These are phyloP conservation scores for Rosa hybrid DNA, from an alignment of 331 rosid species.

Conservation along the genomic window DNA sequence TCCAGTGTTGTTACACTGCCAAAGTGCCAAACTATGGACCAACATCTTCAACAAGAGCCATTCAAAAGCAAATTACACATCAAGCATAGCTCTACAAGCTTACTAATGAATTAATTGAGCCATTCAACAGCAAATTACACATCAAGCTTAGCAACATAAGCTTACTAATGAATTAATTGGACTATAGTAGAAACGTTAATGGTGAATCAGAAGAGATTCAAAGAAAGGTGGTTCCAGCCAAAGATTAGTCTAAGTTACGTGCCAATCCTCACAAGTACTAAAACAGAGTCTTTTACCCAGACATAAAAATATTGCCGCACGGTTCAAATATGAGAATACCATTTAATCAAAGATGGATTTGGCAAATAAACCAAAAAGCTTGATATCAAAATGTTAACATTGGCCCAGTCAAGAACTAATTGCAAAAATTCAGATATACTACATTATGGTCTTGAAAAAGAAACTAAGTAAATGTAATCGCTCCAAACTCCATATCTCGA, in stretches of 20 bases:
- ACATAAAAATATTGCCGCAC: not conserved
- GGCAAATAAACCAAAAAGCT: not conserved
- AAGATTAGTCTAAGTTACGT: not conserved
- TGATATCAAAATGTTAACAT: not conserved
- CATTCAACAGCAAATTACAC: not conserved
- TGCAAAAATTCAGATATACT: not conserved
- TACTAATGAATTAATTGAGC: not conserved
- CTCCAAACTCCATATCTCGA: conserved; percentile 15
- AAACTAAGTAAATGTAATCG: not conserved
- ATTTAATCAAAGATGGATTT: not conserved
- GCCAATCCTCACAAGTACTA: not conserved
- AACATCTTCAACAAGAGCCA: not conserved
- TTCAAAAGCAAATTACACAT: too few relatives aligned
- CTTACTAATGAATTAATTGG: too few relatives aligned
- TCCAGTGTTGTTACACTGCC: too few relatives aligned
- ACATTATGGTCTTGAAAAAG: conserved; percentile 2
- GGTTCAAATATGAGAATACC: not conserved
- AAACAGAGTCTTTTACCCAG: not conserved
- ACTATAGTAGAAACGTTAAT: too few relatives aligned
- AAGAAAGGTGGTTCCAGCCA: not conserved
- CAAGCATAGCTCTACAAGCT: too few relatives aligned
- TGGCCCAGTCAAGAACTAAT: not conserved
- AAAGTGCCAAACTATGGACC: not conserved
- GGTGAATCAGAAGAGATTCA: too few relatives aligned
- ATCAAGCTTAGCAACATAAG: not conserved